phyloP scores from a whole-genome alignment of 441 rosid species.

The Iberis amara region DNA sequence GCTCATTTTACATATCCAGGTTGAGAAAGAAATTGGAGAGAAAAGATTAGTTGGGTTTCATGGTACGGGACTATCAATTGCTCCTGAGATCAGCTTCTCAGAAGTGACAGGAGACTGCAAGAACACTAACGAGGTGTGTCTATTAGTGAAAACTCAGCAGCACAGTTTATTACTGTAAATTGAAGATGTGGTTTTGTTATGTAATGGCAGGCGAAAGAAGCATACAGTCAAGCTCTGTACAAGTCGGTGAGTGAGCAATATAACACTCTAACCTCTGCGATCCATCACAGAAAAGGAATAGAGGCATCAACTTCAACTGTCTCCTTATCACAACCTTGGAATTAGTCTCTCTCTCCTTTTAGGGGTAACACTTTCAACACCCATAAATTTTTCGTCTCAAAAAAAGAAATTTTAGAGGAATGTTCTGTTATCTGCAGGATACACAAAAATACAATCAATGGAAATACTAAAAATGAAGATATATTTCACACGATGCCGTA shows the following conservation, averaged over 20 bases:
- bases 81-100: slow-evolving; percentile 48
- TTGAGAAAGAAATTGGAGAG: slow-evolving; percentile 95
- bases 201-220: slow-evolving; percentile 68
- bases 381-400: not conserved
- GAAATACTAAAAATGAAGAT: slow-evolving; percentile 20
- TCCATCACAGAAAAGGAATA: slow-evolving; percentile 51
- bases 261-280: slow-evolving; percentile 54
- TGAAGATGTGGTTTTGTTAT: no score
- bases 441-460: slow-evolving; percentile 26
- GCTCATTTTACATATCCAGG: slow-evolving; percentile 42
- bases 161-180: no score
- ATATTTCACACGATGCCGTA: slow-evolving; percentile 21
- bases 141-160: no score
- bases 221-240: slow-evolving; percentile 46
- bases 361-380: slow-evolving; percentile 14
- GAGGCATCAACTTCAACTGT: slow-evolving; percentile 57
- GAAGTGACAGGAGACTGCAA: slow-evolving; percentile 49
- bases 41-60: slow-evolving; percentile 59
- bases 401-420: no score
- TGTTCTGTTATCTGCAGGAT: not conserved
- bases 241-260: slow-evolving; percentile 64
- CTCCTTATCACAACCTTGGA: slow-evolving; percentile 81
- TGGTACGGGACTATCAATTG: slow-evolving; percentile 71
- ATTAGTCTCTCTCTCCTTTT: slow-evolving; percentile 32
- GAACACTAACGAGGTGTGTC: slow-evolving; percentile 68